Base-by-base conservation (phyloP, 345 rosid genomes). In the Melastoma malabathricum region DNA sequence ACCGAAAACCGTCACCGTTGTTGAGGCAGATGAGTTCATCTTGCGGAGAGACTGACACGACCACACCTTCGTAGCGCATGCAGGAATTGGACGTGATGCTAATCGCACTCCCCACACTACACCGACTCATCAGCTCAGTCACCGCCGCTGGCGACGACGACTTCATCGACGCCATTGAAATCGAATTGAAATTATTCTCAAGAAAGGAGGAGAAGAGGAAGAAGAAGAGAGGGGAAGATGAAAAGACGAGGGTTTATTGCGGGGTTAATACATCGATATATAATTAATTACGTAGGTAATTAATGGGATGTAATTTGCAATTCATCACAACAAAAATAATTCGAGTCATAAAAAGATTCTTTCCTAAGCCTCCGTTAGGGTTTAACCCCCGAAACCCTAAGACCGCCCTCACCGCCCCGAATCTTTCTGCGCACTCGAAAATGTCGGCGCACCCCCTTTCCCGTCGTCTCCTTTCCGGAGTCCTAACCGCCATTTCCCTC, bases 21-120 rank as follows among this genome's bases (percentile, higher is more conserved):
- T 59, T 34, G 23, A 79, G 69, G 50, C 71, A 68, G 52, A 75
- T 60, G 57, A 66, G 64, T 18, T 75, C 67, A 46, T 71, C 75
- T n/a, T 59, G 73, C 31, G 66, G 62, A 48, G 72, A 60, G 69
- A 79, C 57, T 61, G 55, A 55, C 48, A 60, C 72, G 1, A 79
- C 65, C 44, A 68, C 50, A 51, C 81, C 84, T 57, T 75, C 79
- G 56, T 75, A 79, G 2, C 77, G 67, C 63, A 75, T 79, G 52
- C 70, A 73, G 13, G 65, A 67, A 67, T 72, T 72, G 2, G 75
- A 75, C 63, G 67, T 60, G 44, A 78, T 45, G 72, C 71, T 70
- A 0, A 78, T 59, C 68, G 59, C 59, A 56, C 78, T 67, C 17
- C 78, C 78, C 12, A 69, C 1, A 25, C 65, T 69, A 20, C 72